Percentiles rank a stretch among this genome's conserved stretches.
Conservation (phyloP, 768 basidiomycete genomes). For the Pisolithus tinctorius region DNA sequence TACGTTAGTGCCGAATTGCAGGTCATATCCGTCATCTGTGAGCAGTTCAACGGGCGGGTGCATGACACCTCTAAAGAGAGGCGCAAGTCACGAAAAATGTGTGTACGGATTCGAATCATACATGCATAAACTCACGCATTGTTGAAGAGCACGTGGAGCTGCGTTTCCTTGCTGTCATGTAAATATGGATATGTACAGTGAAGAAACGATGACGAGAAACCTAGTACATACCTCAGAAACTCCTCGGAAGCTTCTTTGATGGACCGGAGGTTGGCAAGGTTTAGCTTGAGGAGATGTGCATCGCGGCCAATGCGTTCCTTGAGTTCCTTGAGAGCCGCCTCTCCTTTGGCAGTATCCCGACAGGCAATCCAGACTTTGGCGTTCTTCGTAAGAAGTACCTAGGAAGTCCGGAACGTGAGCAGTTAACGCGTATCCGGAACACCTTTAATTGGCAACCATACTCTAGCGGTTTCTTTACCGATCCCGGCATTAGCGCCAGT, state of each 20-base stretch:
- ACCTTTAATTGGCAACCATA: no score
- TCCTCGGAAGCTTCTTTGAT: conserved; percentile 25
- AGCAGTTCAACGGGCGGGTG: conserved; percentile 13
- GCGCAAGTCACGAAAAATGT: neutral
- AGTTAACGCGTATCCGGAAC: no score
- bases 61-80: conserved; percentile 18
- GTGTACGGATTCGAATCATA: neutral
- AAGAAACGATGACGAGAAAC: neutral
- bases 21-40: conserved; percentile 25
- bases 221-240: conserved; percentile 18
- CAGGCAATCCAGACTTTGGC: conserved; percentile 49
- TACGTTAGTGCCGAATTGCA: conserved; percentile 29
- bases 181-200: neutral
- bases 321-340: conserved; percentile 34
- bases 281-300: conserved; percentile 24
- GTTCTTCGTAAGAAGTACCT: conserved; percentile 36
- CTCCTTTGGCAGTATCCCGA: conserved; percentile 32
- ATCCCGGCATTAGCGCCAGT: no score
- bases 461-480: no score
- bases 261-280: conserved; percentile 26
- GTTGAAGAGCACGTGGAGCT: conserved; percentile 27
- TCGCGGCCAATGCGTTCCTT: conserved; percentile 28
- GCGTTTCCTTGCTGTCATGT: conserved; percentile 16
- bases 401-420: neutral
- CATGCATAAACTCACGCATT: conserved; percentile 19